Evolutionary conservation across 371 early-diverging fungal genomes (phyloP), one percentile per base, ranked within the genome.

Genomic region (Saksenaea vasiformis): DNA sequence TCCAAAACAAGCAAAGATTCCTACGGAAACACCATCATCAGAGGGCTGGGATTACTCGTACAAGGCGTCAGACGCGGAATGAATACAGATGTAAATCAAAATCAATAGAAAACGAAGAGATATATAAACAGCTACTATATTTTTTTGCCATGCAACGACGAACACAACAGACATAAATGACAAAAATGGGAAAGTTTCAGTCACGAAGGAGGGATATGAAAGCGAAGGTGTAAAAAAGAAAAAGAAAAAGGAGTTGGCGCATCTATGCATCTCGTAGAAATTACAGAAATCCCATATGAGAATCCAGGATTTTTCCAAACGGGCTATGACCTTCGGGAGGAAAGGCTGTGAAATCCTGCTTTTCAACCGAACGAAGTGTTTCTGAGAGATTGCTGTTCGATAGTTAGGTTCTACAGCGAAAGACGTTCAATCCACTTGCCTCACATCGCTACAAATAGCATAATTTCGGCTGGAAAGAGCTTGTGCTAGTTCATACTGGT

Each of bases 401-500:
- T 39, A 14, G n/a, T 39, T 39, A 39, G 22, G 24, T 51, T 10
- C n/a, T 35, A 28, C 56, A 64, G 11, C n/a, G 11, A 39, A 11
- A 11, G 11, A 39, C 2, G 11, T 39, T 4, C 67, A 59, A 56
- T 55, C 61, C 0, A 34, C 26, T 54, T 54, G 43, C 37, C 31
- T 43, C 54, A 60, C 61, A 17, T 72, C 69, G 28, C 76, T 77
- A 58, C 66, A 77, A 19, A 87, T 65, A 24, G 91, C 72, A 65
- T 88, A 86, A 11, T 81, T 81, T 55, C 80, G 65, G 0, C 67
- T 62, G 8, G 82, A 78, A 65, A 97, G 79, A 4, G 87, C 91
- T 8, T 74, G 60, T 2, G 94, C 95, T 53, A 97, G 82, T 70
- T 97, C 95, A 28, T 60, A 39, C 74, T 97, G 97, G 70, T 97